These are phyloP conservation scores for Taphrina flavorubra DNA, from an alignment of 1,139 yeast genomes.

Conservation along the genomic window DNA sequence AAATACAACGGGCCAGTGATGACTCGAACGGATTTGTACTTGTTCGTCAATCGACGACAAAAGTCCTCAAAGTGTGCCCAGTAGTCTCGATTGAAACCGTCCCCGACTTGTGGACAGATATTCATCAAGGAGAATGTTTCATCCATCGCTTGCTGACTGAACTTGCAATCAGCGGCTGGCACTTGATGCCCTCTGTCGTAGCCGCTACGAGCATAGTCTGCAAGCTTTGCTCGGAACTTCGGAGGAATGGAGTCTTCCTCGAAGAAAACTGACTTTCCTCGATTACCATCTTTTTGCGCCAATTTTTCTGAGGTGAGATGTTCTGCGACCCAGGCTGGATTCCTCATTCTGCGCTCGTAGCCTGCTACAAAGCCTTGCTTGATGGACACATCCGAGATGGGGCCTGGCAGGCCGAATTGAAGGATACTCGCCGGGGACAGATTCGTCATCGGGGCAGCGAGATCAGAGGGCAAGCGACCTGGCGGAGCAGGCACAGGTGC, in stretches of 20 bases:
- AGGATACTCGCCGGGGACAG: constrained; percentile 57
- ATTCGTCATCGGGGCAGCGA: neutral
- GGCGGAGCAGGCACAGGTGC: constrained; percentile 1
- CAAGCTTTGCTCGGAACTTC: constrained; percentile 71
- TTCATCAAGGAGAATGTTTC: constrained; percentile 88
- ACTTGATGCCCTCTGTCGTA: constrained; percentile 86
- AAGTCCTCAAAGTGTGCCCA: constrained; percentile 98
- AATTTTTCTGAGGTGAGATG: constrained; percentile 82
- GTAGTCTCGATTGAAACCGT: constrained; percentile 92
- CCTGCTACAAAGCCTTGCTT: constrained; percentile 81
- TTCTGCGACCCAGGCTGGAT: constrained; percentile 89
- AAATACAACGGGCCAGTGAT: constrained; percentile 93
- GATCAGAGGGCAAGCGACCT: constrained; percentile 18
- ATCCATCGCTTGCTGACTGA: constrained; percentile 87
- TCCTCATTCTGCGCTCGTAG: constrained; percentile 80
- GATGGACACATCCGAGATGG: constrained; percentile 78
- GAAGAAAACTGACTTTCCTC: constrained; percentile 78
- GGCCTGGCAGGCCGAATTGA: constrained; percentile 94
- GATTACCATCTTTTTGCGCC: constrained; percentile 57
- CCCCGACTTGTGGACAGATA: constrained; percentile 97
- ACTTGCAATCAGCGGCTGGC: constrained; percentile 97
- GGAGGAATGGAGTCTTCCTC: constrained; percentile 88
- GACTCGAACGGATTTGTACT: constrained; percentile 75
- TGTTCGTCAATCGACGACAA: constrained; percentile 71
- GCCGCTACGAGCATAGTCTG: constrained; percentile 92